phyloP scores from a whole-genome alignment of 305 asterid genomes.

The Fraxinus baroniana region DNA sequence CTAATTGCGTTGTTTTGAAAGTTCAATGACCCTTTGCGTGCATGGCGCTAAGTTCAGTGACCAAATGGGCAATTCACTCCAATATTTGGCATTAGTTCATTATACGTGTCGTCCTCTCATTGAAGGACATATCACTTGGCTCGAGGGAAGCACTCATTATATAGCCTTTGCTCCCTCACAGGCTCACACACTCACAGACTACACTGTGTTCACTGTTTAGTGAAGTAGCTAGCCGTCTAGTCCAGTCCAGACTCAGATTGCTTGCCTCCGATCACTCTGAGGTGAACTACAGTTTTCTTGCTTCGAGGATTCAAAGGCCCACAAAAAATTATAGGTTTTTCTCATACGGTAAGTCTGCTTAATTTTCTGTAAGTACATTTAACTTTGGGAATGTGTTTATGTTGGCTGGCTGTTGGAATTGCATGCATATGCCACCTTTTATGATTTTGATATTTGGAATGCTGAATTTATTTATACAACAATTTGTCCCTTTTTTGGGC shows the following conservation, averaged over 20 bases:
- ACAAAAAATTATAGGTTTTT: neutral
- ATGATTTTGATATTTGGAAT: too few species aligned
- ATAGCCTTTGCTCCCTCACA: neutral
- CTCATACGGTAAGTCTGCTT: neutral
- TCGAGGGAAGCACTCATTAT: neutral
- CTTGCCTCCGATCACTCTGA: too few species aligned
- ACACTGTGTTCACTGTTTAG: neutral
- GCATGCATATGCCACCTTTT: too few species aligned
- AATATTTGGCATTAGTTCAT: neutral
- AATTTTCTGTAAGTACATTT: too few species aligned
- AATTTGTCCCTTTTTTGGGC: too few species aligned
- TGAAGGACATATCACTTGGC: slow-evolving; percentile 3
- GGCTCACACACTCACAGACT: neutral
- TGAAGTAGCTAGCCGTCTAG: neutral
- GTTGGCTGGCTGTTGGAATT: too few species aligned
- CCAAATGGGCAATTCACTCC: too few species aligned
- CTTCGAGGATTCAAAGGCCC: neutral
- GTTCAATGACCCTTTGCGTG: too few species aligned
- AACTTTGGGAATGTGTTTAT: neutral
- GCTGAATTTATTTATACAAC: too few species aligned
- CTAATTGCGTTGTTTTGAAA: too few species aligned
- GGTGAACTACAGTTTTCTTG: neutral
- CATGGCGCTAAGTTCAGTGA: too few species aligned
- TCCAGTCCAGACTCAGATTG: too few species aligned
- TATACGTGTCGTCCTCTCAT: slow-evolving; percentile 19